Conservation (phyloP, 805 yeast genomes). For the Vanderwaltozyma tropicalis region DNA sequence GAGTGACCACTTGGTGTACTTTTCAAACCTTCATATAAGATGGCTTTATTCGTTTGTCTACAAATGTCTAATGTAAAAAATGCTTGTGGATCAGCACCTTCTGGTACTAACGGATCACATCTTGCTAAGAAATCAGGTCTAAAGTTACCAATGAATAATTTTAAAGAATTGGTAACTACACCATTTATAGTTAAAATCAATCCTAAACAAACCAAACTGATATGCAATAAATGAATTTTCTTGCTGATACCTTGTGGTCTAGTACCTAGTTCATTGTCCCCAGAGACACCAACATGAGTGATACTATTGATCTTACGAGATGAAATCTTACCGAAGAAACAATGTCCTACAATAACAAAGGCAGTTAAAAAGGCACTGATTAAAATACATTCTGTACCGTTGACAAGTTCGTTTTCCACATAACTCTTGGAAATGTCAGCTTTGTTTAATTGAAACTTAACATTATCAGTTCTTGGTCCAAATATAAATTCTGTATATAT, state of each 20-base stretch:
- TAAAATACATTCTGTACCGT: constrained; percentile 13
- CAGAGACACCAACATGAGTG: neutral
- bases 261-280: constrained; percentile 4
- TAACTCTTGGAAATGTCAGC: constrained; percentile 12
- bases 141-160: constrained; percentile 18
- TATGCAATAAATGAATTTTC: constrained; percentile 16
- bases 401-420: constrained; percentile 14
- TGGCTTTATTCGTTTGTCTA: constrained; percentile 10
- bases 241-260: constrained; percentile 14
- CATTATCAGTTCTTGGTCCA: constrained; percentile 10
- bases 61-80: constrained; percentile 12
- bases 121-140: constrained; percentile 25
- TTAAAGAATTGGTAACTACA: constrained; percentile 19
- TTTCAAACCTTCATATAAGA: constrained; percentile 22
- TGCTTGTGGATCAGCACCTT: neutral
- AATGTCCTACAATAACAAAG: constrained; percentile 9
- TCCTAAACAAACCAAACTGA: constrained; percentile 13
- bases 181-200: constrained; percentile 17
- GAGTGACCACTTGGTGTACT: constrained; percentile 28
- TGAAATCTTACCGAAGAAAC: constrained; percentile 7
- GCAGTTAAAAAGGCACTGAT: constrained; percentile 9
- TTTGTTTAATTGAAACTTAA: constrained; percentile 9
- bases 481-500: constrained; percentile 9
- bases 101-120: constrained; percentile 14
- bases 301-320: constrained; percentile 1